These are phyloP conservation scores for Phtheirospermum japonicum DNA, from an alignment of 257 asterid species.

Conservation along the genomic window DNA sequence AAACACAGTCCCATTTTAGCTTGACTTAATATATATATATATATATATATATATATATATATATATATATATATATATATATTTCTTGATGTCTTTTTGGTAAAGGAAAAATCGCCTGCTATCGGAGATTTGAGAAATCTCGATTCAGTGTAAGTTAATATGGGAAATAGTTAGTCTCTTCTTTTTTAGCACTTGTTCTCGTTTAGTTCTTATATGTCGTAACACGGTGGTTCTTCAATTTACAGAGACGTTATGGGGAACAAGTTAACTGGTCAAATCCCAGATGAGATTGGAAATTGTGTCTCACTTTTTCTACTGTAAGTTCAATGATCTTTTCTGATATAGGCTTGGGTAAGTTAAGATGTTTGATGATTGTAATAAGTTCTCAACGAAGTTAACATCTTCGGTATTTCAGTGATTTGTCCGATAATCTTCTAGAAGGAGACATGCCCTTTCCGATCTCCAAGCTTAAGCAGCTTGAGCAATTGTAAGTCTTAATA, in stretches of 20 bases:
- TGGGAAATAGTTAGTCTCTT: not conserved
- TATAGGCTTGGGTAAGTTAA: too few relatives aligned
- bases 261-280: constrained; percentile 84
- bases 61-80: too few relatives aligned
- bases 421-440: constrained; percentile 69
- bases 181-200: not conserved
- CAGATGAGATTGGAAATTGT: constrained; percentile 89
- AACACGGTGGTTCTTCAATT: too few relatives aligned
- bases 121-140: constrained; percentile 72
- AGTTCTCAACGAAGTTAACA: not conserved
- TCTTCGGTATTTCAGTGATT: constrained; percentile 50
- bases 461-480: constrained; percentile 91
- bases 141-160: constrained; percentile 55
- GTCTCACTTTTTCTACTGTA: constrained; percentile 58
- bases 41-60: too few relatives aligned
- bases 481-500: constrained; percentile 58
- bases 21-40: not conserved
- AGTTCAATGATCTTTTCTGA: constrained; percentile 3
- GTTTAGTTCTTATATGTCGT: not conserved
- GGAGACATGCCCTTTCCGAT: constrained; percentile 90
- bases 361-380: not conserved
- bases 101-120: constrained; percentile 81
- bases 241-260: constrained; percentile 85
- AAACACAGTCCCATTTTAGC: too few relatives aligned
- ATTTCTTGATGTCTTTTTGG: not conserved